Base-by-base conservation (phyloP, 2,329 filamentous ascomycete species). In the Fusarium buxicola region DNA sequence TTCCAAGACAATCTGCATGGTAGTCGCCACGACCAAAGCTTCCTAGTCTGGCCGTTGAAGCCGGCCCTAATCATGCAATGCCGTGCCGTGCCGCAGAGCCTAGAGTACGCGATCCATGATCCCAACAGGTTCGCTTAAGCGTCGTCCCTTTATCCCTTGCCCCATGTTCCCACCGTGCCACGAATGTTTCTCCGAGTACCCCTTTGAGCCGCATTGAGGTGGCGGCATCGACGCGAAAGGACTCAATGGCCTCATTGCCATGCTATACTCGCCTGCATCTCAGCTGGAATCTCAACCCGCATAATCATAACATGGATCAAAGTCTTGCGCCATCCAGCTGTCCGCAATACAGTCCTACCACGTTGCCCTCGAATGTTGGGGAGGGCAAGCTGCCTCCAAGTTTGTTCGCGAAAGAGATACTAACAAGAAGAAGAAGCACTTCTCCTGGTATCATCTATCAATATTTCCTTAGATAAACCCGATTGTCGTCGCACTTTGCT, bases 21-120 rank as follows among this genome's bases (percentile, higher is more conserved):
- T 38, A 38, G 16, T 27, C 35, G 35, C 45, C 12, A 3, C 41
- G 36, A 15, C 27, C 43, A 39, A 60, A 60, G 38, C 43, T 49
- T 54, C 18, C 27, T 47, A 46, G 38, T 21, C 11, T 50, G 9
- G 6, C 45, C 56, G 35, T 43, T 40, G 12, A 39, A 28, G 27
- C 43, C 43, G 52, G 35, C 11, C 24, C 40, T 32, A 12, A 16
- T 31, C 15, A 39, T 43, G 35, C 35, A 31, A 16, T 27, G 21
- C 32, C 32, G 44, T 24, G 11, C 21, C 60, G 60, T 47, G 28
- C 58, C 59, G 60, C 54, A 44, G 38, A 59, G 48, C 60, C 60
- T 43, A 50, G 36, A 25, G 31, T 7, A 16, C 21, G 16, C 47
- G 27, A 50, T 48, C 53, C 30, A 41, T 15, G 39, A 5, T 10